Percentiles rank a stretch among this genome's conserved stretches.
Conservation (phyloP, 148 eudicot species). For the Rhododendron molle region DNA sequence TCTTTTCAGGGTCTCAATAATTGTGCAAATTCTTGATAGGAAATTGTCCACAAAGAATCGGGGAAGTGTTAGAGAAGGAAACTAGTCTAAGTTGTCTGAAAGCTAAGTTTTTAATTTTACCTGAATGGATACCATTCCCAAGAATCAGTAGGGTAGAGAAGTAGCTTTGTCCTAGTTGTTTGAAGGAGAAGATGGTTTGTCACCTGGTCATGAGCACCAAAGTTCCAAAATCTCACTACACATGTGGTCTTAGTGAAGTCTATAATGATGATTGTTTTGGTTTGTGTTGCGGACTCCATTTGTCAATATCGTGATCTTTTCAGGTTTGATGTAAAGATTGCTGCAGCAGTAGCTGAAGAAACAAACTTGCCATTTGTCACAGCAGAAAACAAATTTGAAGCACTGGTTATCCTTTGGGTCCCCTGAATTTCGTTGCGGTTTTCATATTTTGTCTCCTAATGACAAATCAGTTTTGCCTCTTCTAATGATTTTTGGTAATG, state of each 20-base stretch:
- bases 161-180: background rate
- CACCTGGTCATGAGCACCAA: background rate
- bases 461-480: background rate
- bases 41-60: background rate
- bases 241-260: background rate
- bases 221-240: background rate
- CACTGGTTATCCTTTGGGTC: constrained; percentile 43
- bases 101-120: background rate
- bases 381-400: constrained; percentile 98
- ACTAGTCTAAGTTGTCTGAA: background rate
- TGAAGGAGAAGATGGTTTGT: background rate
- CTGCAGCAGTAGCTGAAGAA: constrained; percentile 92
- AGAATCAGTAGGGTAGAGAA: background rate
- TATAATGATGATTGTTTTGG: background rate
- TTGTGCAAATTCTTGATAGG: background rate
- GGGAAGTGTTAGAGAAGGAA: background rate
- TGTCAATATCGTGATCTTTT: constrained; percentile 5
- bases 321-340: constrained; percentile 96
- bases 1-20: background rate
- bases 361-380: constrained; percentile 89
- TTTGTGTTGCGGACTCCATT: background rate
- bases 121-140: background rate
- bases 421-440: background rate
- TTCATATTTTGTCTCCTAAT: background rate
- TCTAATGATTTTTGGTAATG: constrained; percentile 5